phyloP scores from a whole-genome alignment of 345 rosid species.

The Raphanus sativus region DNA sequence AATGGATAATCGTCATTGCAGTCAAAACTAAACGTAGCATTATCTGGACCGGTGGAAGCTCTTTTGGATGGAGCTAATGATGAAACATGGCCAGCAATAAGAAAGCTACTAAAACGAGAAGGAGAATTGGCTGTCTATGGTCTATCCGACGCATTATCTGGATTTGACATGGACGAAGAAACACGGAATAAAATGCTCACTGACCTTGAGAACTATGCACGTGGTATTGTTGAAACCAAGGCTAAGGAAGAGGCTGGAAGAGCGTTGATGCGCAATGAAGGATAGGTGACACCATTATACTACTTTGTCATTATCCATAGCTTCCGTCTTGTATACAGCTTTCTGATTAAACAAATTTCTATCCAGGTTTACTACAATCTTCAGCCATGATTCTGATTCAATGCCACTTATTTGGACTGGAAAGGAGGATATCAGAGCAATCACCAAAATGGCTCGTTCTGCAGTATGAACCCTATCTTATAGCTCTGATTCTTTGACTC shows the following conservation, averaged over 20 bases:
- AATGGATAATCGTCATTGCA: constrained; percentile 40
- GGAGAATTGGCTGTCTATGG: constrained; percentile 69
- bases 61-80: constrained; percentile 82
- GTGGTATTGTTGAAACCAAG: constrained; percentile 78
- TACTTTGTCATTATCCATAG: constrained; percentile 19
- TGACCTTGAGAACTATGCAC: constrained; percentile 61
- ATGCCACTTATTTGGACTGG: constrained; percentile 99
- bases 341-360: constrained; percentile 27
- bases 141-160: constrained; percentile 62
- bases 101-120: constrained; percentile 67
- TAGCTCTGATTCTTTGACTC: neutral
- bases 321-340: constrained; percentile 16
- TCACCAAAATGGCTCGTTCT: constrained; percentile 86
- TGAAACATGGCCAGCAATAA: constrained; percentile 90
- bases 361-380: constrained; percentile 79
- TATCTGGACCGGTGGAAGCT: constrained; percentile 89
- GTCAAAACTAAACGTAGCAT: constrained; percentile 71
- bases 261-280: constrained; percentile 85
- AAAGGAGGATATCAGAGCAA: constrained; percentile 93
- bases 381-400: constrained; percentile 94
- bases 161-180: constrained; percentile 77
- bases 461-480: constrained; percentile 52
- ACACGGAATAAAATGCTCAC: constrained; percentile 60
- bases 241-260: constrained; percentile 91
- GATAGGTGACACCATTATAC: constrained; percentile 59